Conservation (phyloP, 495 filamentous ascomycete genomes). For the Hyaloscypha bicolor region DNA sequence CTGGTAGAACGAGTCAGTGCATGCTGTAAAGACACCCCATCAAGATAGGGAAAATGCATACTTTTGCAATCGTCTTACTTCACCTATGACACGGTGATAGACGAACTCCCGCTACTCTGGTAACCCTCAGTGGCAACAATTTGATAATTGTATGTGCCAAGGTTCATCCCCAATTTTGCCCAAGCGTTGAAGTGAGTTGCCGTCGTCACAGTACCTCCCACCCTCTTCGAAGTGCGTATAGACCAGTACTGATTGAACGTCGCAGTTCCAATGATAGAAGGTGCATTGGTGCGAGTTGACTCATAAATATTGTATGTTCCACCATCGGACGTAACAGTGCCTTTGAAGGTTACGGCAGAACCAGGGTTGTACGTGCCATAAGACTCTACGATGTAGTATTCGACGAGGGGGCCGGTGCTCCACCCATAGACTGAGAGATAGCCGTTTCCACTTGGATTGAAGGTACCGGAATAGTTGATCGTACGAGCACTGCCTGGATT, state of each 20-base stretch:
- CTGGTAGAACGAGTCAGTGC: no score
- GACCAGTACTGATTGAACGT: slow-evolving; percentile 63
- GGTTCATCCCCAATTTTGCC: slow-evolving; percentile 36
- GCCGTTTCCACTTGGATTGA: slow-evolving; percentile 47
- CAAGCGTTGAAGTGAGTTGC: slow-evolving; percentile 42
- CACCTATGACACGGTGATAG: slow-evolving; percentile 17
- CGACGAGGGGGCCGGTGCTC: slow-evolving; percentile 57
- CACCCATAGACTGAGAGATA: slow-evolving; percentile 64
- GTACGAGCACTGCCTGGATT: slow-evolving; percentile 12
- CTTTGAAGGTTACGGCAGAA: slow-evolving; percentile 48
- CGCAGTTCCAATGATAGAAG: slow-evolving; percentile 55
- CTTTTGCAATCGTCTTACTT: neutral
- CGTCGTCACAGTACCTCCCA: slow-evolving; percentile 35
- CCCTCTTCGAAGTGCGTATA: slow-evolving; percentile 47
- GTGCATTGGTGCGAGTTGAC: slow-evolving; percentile 58
- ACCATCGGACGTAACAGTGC: slow-evolving; percentile 60
- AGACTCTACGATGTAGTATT: slow-evolving; percentile 63
- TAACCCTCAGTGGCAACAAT: slow-evolving; percentile 21
- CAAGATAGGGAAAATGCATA: neutral
- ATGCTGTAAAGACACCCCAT: no score
- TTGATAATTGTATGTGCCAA: slow-evolving; percentile 33
- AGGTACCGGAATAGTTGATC: slow-evolving; percentile 49
- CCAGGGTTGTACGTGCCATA: slow-evolving; percentile 57
- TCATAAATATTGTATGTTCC: slow-evolving; percentile 65
- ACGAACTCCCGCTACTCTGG: slow-evolving; percentile 15